A percentile compares a stretch with the other conserved stretches of the same genome.
Conservation (phyloP, 805 yeast species). For the Barnettozyma populi region DNA sequence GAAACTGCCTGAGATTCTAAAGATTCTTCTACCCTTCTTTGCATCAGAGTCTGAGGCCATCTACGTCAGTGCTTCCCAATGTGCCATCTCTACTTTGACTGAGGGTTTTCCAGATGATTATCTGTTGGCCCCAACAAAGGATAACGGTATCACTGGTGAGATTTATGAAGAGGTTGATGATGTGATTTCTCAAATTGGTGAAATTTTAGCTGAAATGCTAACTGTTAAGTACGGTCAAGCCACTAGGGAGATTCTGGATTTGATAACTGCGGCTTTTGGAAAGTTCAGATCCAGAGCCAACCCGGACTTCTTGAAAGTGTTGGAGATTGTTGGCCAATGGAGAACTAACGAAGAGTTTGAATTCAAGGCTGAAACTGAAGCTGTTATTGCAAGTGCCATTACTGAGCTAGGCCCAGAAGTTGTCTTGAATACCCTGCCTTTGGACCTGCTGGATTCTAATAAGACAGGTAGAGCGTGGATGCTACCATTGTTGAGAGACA, state of each 20-base stretch:
- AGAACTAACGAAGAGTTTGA: conserved; percentile 67
- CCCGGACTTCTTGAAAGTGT: conserved; percentile 62
- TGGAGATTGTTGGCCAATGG: conserved; percentile 79
- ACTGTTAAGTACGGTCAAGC: conserved; percentile 73
- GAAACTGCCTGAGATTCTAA: conserved; percentile 52
- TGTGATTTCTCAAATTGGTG: conserved; percentile 45
- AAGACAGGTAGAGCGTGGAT: conserved; percentile 93
- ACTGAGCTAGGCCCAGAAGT: conserved; percentile 81
- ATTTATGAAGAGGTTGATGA: conserved; percentile 53
- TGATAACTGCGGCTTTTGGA: conserved; percentile 55
- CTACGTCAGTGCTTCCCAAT: conserved; percentile 75
- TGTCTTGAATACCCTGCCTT: conserved; percentile 69
- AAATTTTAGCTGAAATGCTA: conserved; percentile 52
- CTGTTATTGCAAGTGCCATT: conserved; percentile 73
- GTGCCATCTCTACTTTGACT: conserved; percentile 71
- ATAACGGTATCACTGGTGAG: conserved; percentile 37
- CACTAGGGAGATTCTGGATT: conserved; percentile 66
- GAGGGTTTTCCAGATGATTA: conserved; percentile 59
- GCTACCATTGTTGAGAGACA: conserved; percentile 84
- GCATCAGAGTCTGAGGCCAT: conserved; percentile 60
- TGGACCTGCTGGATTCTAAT: conserved; percentile 55
- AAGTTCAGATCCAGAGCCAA: conserved; percentile 60
- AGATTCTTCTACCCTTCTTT: conserved; percentile 58
- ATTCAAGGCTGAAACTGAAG: conserved; percentile 73
- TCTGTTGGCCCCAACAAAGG: conserved; percentile 42